These are phyloP conservation scores for Penicillium cataractarum DNA, from an alignment of 495 filamentous ascomycete species.

Conservation along the genomic window DNA sequence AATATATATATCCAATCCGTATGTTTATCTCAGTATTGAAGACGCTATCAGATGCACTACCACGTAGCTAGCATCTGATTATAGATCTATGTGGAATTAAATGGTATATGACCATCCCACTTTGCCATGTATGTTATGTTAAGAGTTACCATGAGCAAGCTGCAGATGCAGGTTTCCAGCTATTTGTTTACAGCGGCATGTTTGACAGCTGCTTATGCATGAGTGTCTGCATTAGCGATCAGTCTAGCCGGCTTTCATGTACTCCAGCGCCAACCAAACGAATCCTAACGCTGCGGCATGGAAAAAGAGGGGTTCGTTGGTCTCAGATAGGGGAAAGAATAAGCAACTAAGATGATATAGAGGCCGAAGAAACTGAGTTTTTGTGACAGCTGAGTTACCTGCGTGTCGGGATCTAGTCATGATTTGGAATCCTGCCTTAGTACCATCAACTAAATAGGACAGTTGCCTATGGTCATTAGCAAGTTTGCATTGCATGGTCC, in stretches of 20 bases:
- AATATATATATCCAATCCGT: neutral
- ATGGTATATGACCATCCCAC: neutral
- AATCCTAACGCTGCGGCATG: neutral
- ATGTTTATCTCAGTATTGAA: neutral
- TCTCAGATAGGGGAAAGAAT: neutral
- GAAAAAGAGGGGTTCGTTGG: neutral
- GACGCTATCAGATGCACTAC: neutral
- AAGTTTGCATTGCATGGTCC: neutral
- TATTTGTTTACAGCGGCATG: neutral
- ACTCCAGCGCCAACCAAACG: neutral
- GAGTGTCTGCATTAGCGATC: constrained; percentile 14
- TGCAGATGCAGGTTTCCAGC: constrained; percentile 13
- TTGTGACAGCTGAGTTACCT: constrained; percentile 22
- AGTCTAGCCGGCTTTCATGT: constrained; percentile 16
- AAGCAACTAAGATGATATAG: neutral
- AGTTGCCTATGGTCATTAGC: neutral
- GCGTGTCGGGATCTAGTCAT: constrained; percentile 2
- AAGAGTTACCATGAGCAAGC: constrained; percentile 14
- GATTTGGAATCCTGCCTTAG: neutral
- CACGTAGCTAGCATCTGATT: neutral
- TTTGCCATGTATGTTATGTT: constrained; percentile 2
- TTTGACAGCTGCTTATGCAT: constrained; percentile 17
- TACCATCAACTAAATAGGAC: neutral
- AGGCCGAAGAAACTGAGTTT: constrained; percentile 18
- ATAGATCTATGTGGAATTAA: neutral